phyloP scores from a whole-genome alignment of 805 yeast species.

The Zygosaccharomyces rouxii region DNA sequence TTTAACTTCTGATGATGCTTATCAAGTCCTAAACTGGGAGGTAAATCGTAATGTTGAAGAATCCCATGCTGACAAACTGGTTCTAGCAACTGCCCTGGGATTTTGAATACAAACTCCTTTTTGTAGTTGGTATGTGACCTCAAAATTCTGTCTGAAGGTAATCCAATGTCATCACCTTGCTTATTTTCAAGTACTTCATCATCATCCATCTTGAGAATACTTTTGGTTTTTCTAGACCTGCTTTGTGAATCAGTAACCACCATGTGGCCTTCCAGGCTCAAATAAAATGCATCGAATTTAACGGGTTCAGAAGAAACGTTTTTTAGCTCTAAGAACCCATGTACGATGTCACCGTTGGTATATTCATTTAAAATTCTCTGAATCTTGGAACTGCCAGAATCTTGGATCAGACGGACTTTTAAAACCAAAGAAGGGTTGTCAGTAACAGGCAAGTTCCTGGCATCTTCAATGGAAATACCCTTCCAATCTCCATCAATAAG shows the following conservation, averaged over 20 bases:
- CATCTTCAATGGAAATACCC: background rate
- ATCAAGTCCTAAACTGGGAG: constrained; percentile 42
- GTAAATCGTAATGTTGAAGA: constrained; percentile 32
- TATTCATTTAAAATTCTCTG: constrained; percentile 41
- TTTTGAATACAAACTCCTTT: constrained; percentile 52
- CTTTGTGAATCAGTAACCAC: constrained; percentile 23
- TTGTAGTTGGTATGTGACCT: constrained; percentile 47
- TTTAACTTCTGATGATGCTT: background rate
- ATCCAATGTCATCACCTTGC: constrained; percentile 27
- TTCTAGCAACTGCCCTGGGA: constrained; percentile 51
- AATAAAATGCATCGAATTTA: constrained; percentile 54
- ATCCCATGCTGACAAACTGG: constrained; percentile 44
- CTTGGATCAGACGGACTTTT: background rate
- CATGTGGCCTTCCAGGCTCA: constrained; percentile 50
- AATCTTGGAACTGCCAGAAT: background rate
- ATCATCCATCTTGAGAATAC: constrained; percentile 39
- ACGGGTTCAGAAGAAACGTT: constrained; percentile 41
- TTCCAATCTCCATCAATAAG: background rate
- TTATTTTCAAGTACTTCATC: constrained; percentile 41
- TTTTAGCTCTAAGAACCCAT: constrained; percentile 45
- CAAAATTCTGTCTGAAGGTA: constrained; percentile 44
- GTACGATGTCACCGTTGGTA: constrained; percentile 51
- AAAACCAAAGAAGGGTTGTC: background rate
- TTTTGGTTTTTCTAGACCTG: constrained; percentile 13
- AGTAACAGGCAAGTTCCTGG: background rate